phyloP scores from a whole-genome alignment of 1,284 basidiomycete genomes.

The Papiliotrema fonsecae region DNA sequence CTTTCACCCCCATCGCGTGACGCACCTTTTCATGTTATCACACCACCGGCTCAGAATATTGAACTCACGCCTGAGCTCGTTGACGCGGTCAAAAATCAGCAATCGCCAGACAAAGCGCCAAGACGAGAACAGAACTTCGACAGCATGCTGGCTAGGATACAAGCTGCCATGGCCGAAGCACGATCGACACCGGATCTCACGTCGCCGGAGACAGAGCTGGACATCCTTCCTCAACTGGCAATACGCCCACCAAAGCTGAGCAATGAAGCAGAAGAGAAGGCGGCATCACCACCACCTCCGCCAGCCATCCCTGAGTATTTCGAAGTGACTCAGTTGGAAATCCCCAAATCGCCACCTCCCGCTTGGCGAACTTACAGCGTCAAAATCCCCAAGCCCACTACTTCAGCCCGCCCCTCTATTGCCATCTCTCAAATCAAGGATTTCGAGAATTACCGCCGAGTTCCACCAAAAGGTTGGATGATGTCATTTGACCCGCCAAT shows the following conservation, averaged over 20 bases:
- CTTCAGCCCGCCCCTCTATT: constrained; percentile 16
- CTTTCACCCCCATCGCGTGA: too few relatives aligned
- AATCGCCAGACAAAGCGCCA: constrained; percentile 4
- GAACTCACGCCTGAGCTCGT: not conserved
- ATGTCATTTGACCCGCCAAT: constrained; percentile 72
- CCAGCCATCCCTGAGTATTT: constrained; percentile 28
- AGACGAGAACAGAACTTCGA: constrained; percentile 64
- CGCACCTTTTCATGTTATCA: not conserved
- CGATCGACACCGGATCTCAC: constrained; percentile 55
- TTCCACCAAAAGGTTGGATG: constrained; percentile 58
- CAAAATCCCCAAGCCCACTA: constrained; percentile 55
- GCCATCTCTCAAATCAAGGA: constrained; percentile 14
- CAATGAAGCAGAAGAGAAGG: not conserved
- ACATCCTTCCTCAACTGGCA: too few relatives aligned
- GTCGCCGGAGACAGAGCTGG: not conserved
- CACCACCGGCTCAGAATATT: not conserved
- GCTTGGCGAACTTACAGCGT: constrained; percentile 58
- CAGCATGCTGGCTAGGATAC: constrained; percentile 81
- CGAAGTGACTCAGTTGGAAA: constrained; percentile 32
- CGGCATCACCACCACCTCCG: not conserved
- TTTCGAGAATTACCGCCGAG: constrained; percentile 11
- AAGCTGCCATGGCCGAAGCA: constrained; percentile 65
- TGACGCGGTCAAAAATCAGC: too few relatives aligned
- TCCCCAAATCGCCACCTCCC: constrained; percentile 46
- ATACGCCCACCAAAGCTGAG: too few relatives aligned